Evolutionary conservation across 768 basidiomycete species (phyloP), one percentile per base, ranked within the genome.

Genomic region (Mrakia frigida): DNA sequence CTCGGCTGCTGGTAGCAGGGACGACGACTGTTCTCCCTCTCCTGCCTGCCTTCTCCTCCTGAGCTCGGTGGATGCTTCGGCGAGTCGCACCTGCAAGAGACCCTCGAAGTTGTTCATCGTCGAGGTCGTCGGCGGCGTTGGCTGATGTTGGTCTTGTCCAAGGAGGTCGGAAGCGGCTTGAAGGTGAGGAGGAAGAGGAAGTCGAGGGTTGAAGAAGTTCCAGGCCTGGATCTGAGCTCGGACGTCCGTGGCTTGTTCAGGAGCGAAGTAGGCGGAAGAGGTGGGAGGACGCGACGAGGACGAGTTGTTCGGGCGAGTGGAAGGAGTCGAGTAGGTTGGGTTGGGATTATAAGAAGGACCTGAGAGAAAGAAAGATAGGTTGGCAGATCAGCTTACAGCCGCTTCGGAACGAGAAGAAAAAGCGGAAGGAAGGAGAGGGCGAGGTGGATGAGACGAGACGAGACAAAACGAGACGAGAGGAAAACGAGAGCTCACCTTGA

Each of bases 141-240:
- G 11, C 39, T 14, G 46, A 56, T 56, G 87, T 33, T 86, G 86
- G 79, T 88, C 90, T 67, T 88, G 87, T 39, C 73, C 59, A 33
- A 25, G 33, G 21, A 14, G 61, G 35, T 65, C 50, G 67, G 92
- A 88, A 18, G 90, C 89, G 73, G 90, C 88, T 77, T 90, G 91
- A 39, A 94, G 80, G 77, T 87, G 81, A 18, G 91, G 89, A 21
- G 84, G 83, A 43, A 83, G 78, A 25, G 83, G 83, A 63, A 82
- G 77, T 70, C 82, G 81, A 11, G 80, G 81, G 37, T 77, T 75
- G 6, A 83, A 78, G 18, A 80, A 79, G 61, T 83, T 82, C 75
- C 80, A 82, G 3, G 82, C 78, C 46, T 80, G 80, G 41, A 82
- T 79, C 77, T 84, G 84, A 7, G 81, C 79, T 35, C 82, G 81